Base-by-base conservation (phyloP, 169 alveolate genomes). In the Cryptosporidium meleagridis region DNA sequence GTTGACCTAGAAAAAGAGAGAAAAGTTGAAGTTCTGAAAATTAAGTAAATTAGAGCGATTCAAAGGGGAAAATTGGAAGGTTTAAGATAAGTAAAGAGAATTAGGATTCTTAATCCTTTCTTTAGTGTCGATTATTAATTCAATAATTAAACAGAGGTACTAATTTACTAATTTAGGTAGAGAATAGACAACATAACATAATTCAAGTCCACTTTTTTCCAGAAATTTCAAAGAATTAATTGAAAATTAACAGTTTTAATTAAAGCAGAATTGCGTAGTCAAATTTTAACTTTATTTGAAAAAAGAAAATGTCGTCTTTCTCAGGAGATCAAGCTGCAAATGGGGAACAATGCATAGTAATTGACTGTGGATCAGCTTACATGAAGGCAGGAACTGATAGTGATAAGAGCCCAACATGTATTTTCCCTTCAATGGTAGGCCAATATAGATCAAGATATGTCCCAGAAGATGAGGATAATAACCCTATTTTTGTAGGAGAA, bases 301-400 rank as follows among this genome's bases (percentile, higher is more conserved):
- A 58, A 18, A 73, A 0, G n/a, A 53, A 73, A 59, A 73, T 73
- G 86, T 23, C 86, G 18, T 73, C 86, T 18, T 52, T 41, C 5
- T 21, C 59, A 41, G 58, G 70, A 73, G 70, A 73, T 35, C 86
- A 73, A 39, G 68, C 31, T 35, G 51, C 26, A n/a, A 73, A 55
- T 55, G 86, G 70, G 18, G 71, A 80, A 31, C 73, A 59, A 39
- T 80, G 89, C 33, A 71, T 91, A 12, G 51, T 72, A 10, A 69
- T 69, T 0, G 87, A 85, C 39, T 80, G 70, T 2, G 96, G 96
- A 35, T 86, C 95, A 16, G 96, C 94, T 14, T 87, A 91, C 48
- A 91, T 94, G 93, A 94, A 94, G 70, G 91, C 95, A 21, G 96
- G 96, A 8, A 91, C 94, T 33, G 95, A 94, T 0, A 95, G 92